These are phyloP conservation scores for Tephrocybe sp. DNA, from an alignment of 768 basidiomycete genomes.

Conservation along the genomic window DNA sequence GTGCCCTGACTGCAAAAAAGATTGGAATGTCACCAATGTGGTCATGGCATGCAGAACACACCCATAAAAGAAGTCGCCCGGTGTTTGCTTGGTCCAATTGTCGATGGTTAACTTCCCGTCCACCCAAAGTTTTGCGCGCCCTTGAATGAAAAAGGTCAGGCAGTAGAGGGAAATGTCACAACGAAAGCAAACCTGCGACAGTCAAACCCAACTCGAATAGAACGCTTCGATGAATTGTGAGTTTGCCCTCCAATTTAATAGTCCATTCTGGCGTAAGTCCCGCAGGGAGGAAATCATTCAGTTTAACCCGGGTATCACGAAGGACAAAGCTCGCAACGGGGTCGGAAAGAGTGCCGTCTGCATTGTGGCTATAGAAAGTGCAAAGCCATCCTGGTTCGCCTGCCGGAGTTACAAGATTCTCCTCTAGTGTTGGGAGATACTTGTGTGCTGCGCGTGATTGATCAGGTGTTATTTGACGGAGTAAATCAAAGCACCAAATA, in stretches of 20 bases:
- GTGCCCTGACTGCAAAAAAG: constrained; percentile 50
- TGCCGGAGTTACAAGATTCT: constrained; percentile 44
- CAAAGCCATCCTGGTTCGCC: constrained; percentile 64
- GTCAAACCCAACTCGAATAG: constrained; percentile 61
- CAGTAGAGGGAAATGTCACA: background rate
- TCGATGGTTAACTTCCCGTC: constrained; percentile 59
- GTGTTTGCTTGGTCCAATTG: constrained; percentile 68
- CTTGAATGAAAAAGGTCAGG: constrained; percentile 20
- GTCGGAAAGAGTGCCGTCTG: constrained; percentile 39
- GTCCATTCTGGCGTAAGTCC: constrained; percentile 55
- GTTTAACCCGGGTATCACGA: constrained; percentile 59
- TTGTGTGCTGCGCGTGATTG: constrained; percentile 48
- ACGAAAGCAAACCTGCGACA: constrained; percentile 43
- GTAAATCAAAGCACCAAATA: background rate
- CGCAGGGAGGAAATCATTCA: constrained; percentile 63
- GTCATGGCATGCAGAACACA: constrained; percentile 15
- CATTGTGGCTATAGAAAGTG: constrained; percentile 59
- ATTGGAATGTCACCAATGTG: background rate
- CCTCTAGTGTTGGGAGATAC: constrained; percentile 68
- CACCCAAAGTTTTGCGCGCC: constrained; percentile 63
- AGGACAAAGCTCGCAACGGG: constrained; percentile 46
- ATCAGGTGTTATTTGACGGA: background rate
- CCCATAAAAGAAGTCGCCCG: constrained; percentile 71
- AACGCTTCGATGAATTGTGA: constrained; percentile 46
- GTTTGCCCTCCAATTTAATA: constrained; percentile 50